Base-by-base conservation (phyloP, 2,329 filamentous ascomycete genomes). In the Zymoseptoria ardabiliae region DNA sequence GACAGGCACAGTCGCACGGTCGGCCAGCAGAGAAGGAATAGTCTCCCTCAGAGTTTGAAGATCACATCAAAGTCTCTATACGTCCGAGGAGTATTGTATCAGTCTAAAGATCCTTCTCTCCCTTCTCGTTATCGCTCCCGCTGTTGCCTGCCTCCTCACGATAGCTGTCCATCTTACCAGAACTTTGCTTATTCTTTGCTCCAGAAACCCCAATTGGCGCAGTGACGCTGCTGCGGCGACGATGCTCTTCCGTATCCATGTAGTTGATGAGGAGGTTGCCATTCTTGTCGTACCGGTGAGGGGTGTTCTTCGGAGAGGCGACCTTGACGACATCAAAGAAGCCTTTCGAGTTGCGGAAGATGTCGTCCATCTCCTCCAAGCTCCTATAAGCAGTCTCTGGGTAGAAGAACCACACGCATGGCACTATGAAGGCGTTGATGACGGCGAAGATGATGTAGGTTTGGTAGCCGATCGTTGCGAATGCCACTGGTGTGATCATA, bases 341-440 rank as follows among this genome's bases (percentile, higher is more conserved):
- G 28, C 73, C 76, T 21, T 74, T 73, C 1, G 81, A 80, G 68
- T 84, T 83, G 63, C 81, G 78, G 73, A 86, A 86, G 67, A 86
- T 85, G 65, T 73, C 74, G 66, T 87, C 85, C 81, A 88, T 87
- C 69, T 87, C 85, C 70, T 87, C 85, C 48, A 88, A 79, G 2
- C 80, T 83, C 50, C 84, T 78, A 68, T 83, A 83, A 1, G 81
- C 82, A 11, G 85, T 87, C 72, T 87, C 85, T 0, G 85, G 85
- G 72, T 62, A 59, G 55, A 65, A 65, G 52, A 70, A 71, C 61
- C 71, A 73, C 19, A 70, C 65, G 48, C 60, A 65, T 0, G 83
- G 82, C 0, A 85, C 77, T 69, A 85, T 84, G 65, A 81, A 75
- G 63, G 81, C 79, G 69, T 87, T 87, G 74, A 87, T 85, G 52